Base-by-base conservation (phyloP, 345 rosid species). In the Syzygium aqueum region DNA sequence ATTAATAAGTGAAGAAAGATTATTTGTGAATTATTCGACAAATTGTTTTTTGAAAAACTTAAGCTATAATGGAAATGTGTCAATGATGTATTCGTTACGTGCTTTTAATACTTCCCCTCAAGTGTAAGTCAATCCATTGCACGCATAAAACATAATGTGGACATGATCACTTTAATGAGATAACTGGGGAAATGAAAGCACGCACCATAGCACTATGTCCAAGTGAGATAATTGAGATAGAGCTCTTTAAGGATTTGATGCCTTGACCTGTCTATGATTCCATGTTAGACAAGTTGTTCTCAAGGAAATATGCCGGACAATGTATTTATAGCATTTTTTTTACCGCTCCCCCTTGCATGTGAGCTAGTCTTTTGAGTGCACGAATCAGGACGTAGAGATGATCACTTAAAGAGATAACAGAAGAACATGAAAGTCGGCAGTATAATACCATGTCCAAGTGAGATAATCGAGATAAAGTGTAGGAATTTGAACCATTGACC, bases 311-410 rank as follows among this genome's bases (percentile, higher is more conserved):
- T 61, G 33, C 7, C 73, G 9, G 28, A 61, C 1, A 61, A 61
- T n/a, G 33, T 12, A 5, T n/a, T 12, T 14, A 15, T 14, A 61
- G 15, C 9, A n/a, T n/a, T 6, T n/a, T 61, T 61, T 7, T 61
- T n/a, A 61, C 8, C 15, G 0, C 15, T 61, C 13, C 4, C 19
- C 19, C 19, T 61, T 16, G 2, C 5, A 1, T n/a, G 17, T 61
- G 33, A 61, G 73, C 73, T 0, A 33, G 7, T 61, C 15, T 61
- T 61, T 61, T 61, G 30, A 12, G 30, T 1, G 1, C 19, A 61
- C 73, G 6, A 61, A n/a, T 12, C 19, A n/a, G 8, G 8, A 61
- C 0, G 5, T n/a, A 33, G 8, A 61, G 9, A 19, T 13, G 2
- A 61, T 61, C 73, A 14, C 19, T 61, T 61, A 61, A 12, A n/a